Evolutionary conservation across 495 filamentous ascomycete genomes (phyloP), one percentile per base, ranked within the genome.

Genomic region (Staphylotrichum longicolle): DNA sequence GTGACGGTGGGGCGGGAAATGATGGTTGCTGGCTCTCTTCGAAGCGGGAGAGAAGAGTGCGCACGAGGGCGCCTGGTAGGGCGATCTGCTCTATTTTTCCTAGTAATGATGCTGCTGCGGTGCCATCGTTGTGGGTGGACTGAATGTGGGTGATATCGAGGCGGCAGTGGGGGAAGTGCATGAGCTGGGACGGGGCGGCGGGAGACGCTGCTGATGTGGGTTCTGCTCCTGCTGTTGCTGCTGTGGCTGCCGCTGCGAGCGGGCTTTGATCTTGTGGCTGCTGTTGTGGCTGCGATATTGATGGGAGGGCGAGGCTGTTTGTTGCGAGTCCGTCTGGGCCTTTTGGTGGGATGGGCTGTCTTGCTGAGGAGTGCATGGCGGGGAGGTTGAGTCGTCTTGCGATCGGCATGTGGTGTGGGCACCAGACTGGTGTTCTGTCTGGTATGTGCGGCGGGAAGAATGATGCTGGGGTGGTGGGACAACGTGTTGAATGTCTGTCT

Each of bases 101-200:
- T 7, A 45, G 12, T 15, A 35, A 33, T 30, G 39, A 10, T 12
- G 57, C 30, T 20, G 27, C 27, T 14, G 11, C 34, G 14, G 39
- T 44, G 10, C 42, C 14, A 34, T 6, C n/a, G 33, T 12, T 10
- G 57, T 6, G 20, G 35, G 20, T 40, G 39, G 34, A 3, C 27
- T 45, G 48, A 2, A 35, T 44, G 33, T 14, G 39, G 41, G 50
- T 51, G 49, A 71, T 48, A 5, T 64, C 58, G 35, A 70, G 60
- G 11, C 62, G 48, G 58, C 68, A 70, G 30, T 61, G 57, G n/a
- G 68, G 62, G 33, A 70, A 66, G 57, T 70, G 68, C 63, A 70
- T 66, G 33, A 70, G 42, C 5, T 3, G 63, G 47, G 8, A 6
- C 6, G 5, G 6, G 37, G 5, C 37, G 37, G 5, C 6, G 20